A percentile compares a stretch with the other conserved stretches of the same genome.
These are phyloP conservation scores for Fennellomyces sp. DNA, from an alignment of 371 early-diverging fungal species.

Conservation along the genomic window DNA sequence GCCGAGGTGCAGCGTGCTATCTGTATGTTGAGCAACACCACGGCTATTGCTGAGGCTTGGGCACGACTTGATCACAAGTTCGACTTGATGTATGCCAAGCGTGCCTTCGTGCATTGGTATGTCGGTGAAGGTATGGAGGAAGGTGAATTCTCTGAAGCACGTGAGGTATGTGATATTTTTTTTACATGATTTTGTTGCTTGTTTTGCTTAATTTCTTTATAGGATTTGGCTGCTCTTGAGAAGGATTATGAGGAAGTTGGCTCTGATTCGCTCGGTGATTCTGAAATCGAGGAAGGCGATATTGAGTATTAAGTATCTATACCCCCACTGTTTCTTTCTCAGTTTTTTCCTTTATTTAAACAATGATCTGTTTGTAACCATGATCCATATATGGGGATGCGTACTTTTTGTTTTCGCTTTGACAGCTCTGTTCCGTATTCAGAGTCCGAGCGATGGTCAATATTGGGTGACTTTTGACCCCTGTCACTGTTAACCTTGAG, in stretches of 20 bases:
- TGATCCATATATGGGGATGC: no score
- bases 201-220: no score
- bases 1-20: conserved; percentile 93
- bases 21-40: conserved; percentile 96
- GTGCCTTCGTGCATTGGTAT: conserved; percentile 99
- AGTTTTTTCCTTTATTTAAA: no score
- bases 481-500: no score
- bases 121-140: conserved; percentile 98
- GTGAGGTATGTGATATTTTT: conserved; percentile 56
- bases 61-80: conserved; percentile 95
- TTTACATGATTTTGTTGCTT: no score
- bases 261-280: conserved; percentile 83
- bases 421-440: no score
- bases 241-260: conserved; percentile 99
- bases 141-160: conserved; percentile 90
- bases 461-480: no score
- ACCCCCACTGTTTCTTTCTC: no score
- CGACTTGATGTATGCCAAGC: conserved; percentile 96
- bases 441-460: no score
- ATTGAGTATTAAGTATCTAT: conserved; percentile 20
- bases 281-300: conserved; percentile 59
- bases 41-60: conserved; percentile 97
- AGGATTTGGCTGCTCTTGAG: conserved; percentile 99
- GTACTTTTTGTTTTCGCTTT: no score
- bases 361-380: no score